Base-by-base conservation (phyloP, 2,329 filamentous ascomycete genomes). In the Aspergillaceae sp. region DNA sequence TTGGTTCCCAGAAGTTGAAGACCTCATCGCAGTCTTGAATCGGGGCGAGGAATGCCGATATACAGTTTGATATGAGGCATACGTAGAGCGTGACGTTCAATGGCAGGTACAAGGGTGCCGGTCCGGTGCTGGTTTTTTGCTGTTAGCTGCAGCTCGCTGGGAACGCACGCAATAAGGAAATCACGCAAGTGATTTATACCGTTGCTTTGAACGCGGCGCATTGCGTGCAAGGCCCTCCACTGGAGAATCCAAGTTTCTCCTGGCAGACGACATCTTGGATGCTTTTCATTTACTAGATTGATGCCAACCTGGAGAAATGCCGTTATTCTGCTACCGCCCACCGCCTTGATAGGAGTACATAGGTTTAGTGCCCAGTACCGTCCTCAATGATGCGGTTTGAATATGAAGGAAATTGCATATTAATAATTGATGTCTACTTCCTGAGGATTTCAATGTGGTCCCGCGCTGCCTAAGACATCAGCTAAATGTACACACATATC, bases 21-120 rank as follows among this genome's bases (percentile, higher is more conserved):
- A 91, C 91, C 72, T 98, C 92, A 59, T 98, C 92, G 64, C 92
- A 98, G 68, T 98, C 92, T 65, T 96, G 90, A 54, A 98, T 95
- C 0, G 92, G 92, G 2, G 89, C 83, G 64, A 84, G 91, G 30
- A 85, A 60, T 7, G 91, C 92, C 5, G 91, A 86, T 26, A 91
- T 58, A 11, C 85, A 54, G 61, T 88, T 88, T 53, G 85, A 83
- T 29, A 74, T 72, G 40, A 94, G 72, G 64, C 94, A 92, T 52
- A 87, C 68, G 61, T 86, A 92, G 64, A 96, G 94, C 8, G 85
- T 85, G 41, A 80, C 76, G 54, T 87, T 85, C 46, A 87, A 79
- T 55, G 84, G 76, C 50, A 92, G 74, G 51, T 76, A 76, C 62
- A 83, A 86, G 43, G 75, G 73, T 7, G 64, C 46, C 28, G 64